Evolutionary conservation across 176 grass and related monocot species (phyloP), one percentile per base, ranked within the genome.

Genomic region (Avena sativa): DNA sequence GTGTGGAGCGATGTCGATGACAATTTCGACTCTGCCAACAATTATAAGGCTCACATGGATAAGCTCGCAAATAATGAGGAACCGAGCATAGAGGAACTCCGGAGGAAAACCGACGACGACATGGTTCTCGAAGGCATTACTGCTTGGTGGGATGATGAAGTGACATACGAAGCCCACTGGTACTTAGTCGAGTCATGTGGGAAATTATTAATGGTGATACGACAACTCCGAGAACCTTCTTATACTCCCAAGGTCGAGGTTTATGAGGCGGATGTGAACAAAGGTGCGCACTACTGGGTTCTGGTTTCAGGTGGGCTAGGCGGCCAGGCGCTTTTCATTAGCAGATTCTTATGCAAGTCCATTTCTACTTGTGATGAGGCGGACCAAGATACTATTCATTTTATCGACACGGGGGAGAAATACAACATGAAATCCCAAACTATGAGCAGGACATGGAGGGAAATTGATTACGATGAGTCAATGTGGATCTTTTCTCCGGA

Each of bases 401-500:
- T 64, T 64, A 64, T 64, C 25, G 61, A 64, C 61, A 64, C 61
- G 10, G 61, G 61, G 23, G 61, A 64, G 61, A 64, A 64, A 14
- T 64, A 64, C 21, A 6, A 64, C 61, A 64, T 64, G 21, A 28
- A 26, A 64, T 64, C 21, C 10, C 61, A 64, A 64, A 64, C 61
- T 13, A 64, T 65, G 62, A 9, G 38, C 38, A 40, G 1, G 25
- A 6, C 25, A 1, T 68, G 12, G 30, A 68, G 30, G 30, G 14
- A 34, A 5, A 68, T 68, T 36, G 13, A 9, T 32, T 68, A 8
- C 14, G 2, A 8, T 36, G 30, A 68, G 65, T 16, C 65, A 8
- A 68, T 68, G 65, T 68, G 28, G 65, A 68, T 68, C 14, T 68
- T 68, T 68, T 68, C 65, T 36, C 5, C 30, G 5, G 65, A 68